Conservation (phyloP, 129 eudicot genomes). For the Arctium lappa region DNA sequence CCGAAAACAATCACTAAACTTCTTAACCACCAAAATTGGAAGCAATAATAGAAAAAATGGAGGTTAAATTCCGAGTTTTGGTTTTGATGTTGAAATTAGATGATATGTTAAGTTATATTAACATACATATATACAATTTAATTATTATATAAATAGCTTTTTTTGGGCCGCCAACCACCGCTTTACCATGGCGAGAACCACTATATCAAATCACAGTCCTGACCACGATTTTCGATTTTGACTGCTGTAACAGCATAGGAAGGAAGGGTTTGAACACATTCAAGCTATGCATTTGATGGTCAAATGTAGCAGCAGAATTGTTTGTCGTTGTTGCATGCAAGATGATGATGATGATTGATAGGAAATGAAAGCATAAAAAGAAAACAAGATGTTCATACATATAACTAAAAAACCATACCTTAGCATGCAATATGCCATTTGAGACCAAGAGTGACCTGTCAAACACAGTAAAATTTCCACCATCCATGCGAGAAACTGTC, state of each 20-base stretch:
- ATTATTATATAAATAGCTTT: too few relatives aligned
- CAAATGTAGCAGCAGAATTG: too few relatives aligned
- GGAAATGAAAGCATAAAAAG: neutral
- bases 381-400: neutral
- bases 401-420: slow-evolving; percentile 44
- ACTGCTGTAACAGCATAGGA: neutral
- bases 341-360: too few relatives aligned
- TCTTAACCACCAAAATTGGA: too few relatives aligned
- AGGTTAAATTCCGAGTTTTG: too few relatives aligned
- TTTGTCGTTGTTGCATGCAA: too few relatives aligned
- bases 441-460: slow-evolving; percentile 95
- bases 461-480: slow-evolving; percentile 69
- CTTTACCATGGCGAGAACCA: neutral
- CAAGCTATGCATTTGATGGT: neutral
- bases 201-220: neutral
- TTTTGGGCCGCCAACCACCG: neutral
- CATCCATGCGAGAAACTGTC: slow-evolving; percentile 91
- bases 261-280: neutral
- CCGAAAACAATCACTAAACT: too few relatives aligned
- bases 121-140: too few relatives aligned
- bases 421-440: slow-evolving; percentile 72
- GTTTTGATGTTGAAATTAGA: too few relatives aligned
- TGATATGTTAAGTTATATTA: too few relatives aligned
- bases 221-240: neutral
- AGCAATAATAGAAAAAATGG: too few relatives aligned